Base-by-base conservation (phyloP, 805 yeast genomes). In the Candida nitratophila region DNA sequence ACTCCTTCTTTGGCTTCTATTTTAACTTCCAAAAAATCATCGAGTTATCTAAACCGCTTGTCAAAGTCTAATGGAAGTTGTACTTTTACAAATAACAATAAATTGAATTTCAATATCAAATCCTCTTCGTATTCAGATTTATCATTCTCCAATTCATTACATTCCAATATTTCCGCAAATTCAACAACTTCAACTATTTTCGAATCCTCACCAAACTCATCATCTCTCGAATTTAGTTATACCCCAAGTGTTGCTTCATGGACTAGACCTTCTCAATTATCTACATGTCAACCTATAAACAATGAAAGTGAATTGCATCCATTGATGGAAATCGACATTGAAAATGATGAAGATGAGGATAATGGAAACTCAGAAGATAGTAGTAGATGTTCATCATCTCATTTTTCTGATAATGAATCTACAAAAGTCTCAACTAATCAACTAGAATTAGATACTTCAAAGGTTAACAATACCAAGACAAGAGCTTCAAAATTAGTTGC, bases 1-100 rank as follows among this genome's bases (percentile, higher is more conserved):
- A 39, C 50, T 15, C 50, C 50, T 22, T 44, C 47, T 6, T 37
- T 47, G 22, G 30, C 32, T 12, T 41, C 46, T 20, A 36, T 47
- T 15, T 12, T 47, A 27, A 38, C 29, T 24, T 45, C 50, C 10
- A 47, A 47, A 27, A 47, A 34, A 37, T 40, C 36, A 6, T 22
- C 42, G 17, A 19, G 32, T 26, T 37, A 24, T 24, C 17, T 34
- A 4, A 22, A 15, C 16, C 21, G 14, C 24, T 12, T 32, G 14
- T 36, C 29, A 4, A 36, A 16, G 15, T 24, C 27, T 24, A 6
- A 24, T 24, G 27, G 27, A 24, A 24, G 27, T 10, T 24, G 10
- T 24, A 7, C 30, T 16, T 24, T 21, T 11, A 37, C 12, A 14
- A 8, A 34, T 20, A 34, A 34, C n/a, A 5, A 10, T 3, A 24